Percentiles rank a stretch among this genome's conserved stretches.
These are phyloP conservation scores for Lipomyces spencermartinsiae DNA, from an alignment of 805 yeast genomes.

Conservation along the genomic window DNA sequence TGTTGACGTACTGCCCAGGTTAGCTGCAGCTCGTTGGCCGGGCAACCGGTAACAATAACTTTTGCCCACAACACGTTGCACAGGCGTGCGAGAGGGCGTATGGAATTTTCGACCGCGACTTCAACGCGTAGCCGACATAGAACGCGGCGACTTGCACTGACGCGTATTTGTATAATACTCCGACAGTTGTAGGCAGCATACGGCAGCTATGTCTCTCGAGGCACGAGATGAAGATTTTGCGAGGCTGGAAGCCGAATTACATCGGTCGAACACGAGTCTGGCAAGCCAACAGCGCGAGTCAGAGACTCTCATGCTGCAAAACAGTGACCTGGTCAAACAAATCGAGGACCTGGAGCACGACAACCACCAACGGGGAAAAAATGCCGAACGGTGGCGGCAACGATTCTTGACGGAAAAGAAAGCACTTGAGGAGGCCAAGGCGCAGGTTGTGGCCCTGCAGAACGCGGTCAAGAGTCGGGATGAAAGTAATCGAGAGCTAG, in stretches of 20 bases:
- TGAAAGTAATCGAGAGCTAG: constrained; percentile 28
- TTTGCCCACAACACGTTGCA: neutral
- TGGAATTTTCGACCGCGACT: neutral
- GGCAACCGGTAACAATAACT: neutral
- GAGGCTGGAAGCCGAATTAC: constrained; percentile 15
- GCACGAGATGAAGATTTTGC: constrained; percentile 19
- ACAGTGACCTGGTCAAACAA: constrained; percentile 15
- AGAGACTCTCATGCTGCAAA: constrained; percentile 8
- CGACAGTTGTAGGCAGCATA: neutral
- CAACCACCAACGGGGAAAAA: constrained; percentile 17
- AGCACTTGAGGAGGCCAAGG: constrained; percentile 15
- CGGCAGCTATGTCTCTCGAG: neutral
- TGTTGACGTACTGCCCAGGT: neutral
- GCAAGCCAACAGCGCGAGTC: constrained; percentile 6
- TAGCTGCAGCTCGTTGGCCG: neutral
- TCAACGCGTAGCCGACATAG: neutral
- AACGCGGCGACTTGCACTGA: neutral
- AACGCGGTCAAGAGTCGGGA: constrained; percentile 27
- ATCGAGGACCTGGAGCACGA: constrained; percentile 26
- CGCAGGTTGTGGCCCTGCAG: constrained; percentile 18
- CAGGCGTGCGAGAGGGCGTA: neutral
- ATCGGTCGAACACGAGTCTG: neutral
- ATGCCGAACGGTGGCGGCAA: constrained; percentile 31
- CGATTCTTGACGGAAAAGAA: constrained; percentile 22
- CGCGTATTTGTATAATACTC: neutral